phyloP scores from a whole-genome alignment of 2,329 filamentous ascomycete genomes.

The Monosporascus sp. region DNA sequence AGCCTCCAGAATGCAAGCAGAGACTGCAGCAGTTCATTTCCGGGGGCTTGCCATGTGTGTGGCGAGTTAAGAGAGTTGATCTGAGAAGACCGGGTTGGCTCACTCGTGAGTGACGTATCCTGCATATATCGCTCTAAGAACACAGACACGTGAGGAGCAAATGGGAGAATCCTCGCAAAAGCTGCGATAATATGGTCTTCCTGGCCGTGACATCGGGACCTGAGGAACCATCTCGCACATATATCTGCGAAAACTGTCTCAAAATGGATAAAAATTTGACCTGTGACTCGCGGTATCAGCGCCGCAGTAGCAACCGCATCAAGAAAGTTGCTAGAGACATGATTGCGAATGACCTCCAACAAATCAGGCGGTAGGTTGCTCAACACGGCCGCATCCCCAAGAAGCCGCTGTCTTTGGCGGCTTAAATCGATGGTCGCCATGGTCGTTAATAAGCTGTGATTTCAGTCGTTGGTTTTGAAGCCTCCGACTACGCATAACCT shows the following conservation, averaged over 20 bases:
- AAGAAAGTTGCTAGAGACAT: slow-evolving; percentile 61
- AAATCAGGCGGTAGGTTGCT: slow-evolving; percentile 65
- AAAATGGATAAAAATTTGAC: slow-evolving; percentile 69
- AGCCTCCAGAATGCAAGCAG: slow-evolving; percentile 74
- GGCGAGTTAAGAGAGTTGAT: slow-evolving; percentile 23
- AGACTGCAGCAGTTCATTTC: slow-evolving; percentile 26
- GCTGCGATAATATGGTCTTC: slow-evolving; percentile 55
- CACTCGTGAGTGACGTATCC: slow-evolving; percentile 20
- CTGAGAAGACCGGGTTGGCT: slow-evolving; percentile 11
- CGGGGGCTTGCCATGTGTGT: slow-evolving; percentile 6
- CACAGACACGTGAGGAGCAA: slow-evolving; percentile 72
- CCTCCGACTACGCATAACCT: not conserved
- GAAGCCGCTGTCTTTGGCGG: slow-evolving; percentile 49
- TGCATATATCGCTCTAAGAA: slow-evolving; percentile 53
- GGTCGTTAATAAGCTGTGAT: slow-evolving; percentile 9
- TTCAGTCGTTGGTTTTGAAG: not conserved
- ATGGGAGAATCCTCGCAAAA: slow-evolving; percentile 74
- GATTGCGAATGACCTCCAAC: slow-evolving; percentile 58
- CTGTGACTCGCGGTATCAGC: slow-evolving; percentile 64
- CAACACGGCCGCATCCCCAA: slow-evolving; percentile 49
- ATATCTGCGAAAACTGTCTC: slow-evolving; percentile 74
- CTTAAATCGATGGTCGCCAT: slow-evolving; percentile 55
- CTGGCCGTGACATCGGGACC: slow-evolving; percentile 32
- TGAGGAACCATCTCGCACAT: slow-evolving; percentile 70
- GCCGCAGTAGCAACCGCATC: slow-evolving; percentile 65